Conservation (phyloP, 306 rosid genomes). For the Quillaja saponaria region DNA sequence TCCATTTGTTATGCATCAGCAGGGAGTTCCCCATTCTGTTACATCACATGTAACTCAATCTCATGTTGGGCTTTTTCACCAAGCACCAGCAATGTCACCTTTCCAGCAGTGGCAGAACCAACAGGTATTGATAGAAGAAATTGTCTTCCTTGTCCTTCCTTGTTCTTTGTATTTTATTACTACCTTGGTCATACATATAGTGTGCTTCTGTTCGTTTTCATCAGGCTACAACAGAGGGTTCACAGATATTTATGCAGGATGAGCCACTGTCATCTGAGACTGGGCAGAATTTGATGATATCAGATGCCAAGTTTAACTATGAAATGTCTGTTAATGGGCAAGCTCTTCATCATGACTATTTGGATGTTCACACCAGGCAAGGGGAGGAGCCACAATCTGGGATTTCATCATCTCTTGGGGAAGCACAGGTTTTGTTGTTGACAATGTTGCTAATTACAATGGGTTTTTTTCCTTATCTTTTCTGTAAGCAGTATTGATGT, state of each 20-base stretch:
- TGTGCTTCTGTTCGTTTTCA: conserved; percentile 28
- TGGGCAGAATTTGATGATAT: conserved; percentile 58
- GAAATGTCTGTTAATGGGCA: conserved; percentile 75
- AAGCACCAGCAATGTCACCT: conserved; percentile 67
- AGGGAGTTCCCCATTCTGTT: conserved; percentile 74
- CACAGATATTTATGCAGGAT: conserved; percentile 55
- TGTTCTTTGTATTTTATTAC: not conserved
- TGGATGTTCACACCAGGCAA: conserved; percentile 55
- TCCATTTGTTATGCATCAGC: conserved; percentile 89
- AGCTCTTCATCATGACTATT: conserved; percentile 59
- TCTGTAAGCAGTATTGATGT: conserved; percentile 17
- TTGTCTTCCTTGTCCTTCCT: conserved; percentile 14
- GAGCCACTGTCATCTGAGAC: conserved; percentile 61
- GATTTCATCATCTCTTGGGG: conserved; percentile 56
- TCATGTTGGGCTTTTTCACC: conserved; percentile 78
- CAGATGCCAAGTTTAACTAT: conserved; percentile 61
- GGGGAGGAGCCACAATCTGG: conserved; percentile 55
- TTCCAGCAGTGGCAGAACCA: conserved; percentile 88
- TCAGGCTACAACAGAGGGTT: conserved; percentile 65
- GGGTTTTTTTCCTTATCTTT: not conserved
- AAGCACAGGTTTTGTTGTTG: conserved; percentile 57
- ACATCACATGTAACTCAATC: conserved; percentile 75
- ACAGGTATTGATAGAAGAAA: conserved; percentile 52
- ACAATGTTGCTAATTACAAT: conserved; percentile 1
- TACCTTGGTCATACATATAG: not conserved